Conservation (phyloP, 352 stramenopile genomes). For the Phytophthora cactorum region DNA sequence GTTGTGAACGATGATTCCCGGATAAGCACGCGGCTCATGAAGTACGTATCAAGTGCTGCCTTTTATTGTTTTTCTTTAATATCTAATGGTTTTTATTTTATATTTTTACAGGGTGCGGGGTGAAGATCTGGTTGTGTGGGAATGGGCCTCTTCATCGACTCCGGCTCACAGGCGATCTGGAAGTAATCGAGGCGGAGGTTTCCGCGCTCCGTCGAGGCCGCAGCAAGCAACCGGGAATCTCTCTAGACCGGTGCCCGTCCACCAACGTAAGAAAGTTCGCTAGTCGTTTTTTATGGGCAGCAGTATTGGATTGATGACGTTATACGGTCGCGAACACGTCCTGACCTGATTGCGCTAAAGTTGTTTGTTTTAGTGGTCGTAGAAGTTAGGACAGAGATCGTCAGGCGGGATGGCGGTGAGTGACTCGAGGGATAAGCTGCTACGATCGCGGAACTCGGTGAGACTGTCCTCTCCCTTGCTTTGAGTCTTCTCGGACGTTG, state of each 20-base stretch:
- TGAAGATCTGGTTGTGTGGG: constrained; percentile 60
- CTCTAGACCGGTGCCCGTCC: constrained; percentile 6
- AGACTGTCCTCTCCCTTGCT: constrained; percentile 30
- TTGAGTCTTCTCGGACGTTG: background rate
- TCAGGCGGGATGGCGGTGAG: constrained; percentile 57
- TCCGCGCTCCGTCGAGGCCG: constrained; percentile 1
- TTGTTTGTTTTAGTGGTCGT: constrained; percentile 26
- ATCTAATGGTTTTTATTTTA: too few relatives aligned
- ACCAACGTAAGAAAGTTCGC: constrained; percentile 29
- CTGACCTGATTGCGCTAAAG: too few relatives aligned
- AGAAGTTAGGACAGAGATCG: constrained; percentile 63
- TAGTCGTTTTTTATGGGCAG: constrained; percentile 4
- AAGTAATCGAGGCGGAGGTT: constrained; percentile 6
- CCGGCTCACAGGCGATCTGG: constrained; percentile 30
- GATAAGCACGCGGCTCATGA: constrained; percentile 45
- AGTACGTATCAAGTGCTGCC: constrained; percentile 37
- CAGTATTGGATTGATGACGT: background rate
- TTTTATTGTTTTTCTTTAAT: too few relatives aligned
- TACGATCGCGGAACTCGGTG: constrained; percentile 69
- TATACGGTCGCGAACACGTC: too few relatives aligned
- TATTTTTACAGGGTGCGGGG: constrained; percentile 37
- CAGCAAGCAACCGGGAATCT: background rate
- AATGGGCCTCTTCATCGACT: constrained; percentile 65
- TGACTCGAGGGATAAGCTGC: constrained; percentile 69
- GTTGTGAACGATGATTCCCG: constrained; percentile 66